Conservation (phyloP, 768 basidiomycete species). For the Amanita jacksonii region DNA sequence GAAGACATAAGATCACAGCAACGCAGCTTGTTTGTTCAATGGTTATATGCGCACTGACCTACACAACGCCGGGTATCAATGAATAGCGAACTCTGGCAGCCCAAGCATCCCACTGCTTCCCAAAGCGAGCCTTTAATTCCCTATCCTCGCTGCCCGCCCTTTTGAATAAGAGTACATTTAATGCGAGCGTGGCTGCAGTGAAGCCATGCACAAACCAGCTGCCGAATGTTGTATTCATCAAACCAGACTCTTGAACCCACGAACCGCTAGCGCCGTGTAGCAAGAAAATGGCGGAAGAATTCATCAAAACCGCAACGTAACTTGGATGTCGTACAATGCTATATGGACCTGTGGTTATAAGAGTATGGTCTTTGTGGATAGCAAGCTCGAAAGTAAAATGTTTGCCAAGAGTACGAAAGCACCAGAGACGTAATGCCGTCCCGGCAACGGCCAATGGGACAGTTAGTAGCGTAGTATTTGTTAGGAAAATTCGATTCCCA, state of each 20-base stretch:
- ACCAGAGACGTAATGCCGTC: constrained; percentile 4
- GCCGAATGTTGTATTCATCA: constrained; percentile 17
- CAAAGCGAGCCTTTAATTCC: constrained; percentile 24
- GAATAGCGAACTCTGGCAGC: constrained; percentile 22
- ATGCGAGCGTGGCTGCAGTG: constrained; percentile 15
- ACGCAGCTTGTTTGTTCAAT: too few relatives aligned
- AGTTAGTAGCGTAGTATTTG: constrained; percentile 7
- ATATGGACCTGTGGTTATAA: constrained; percentile 19
- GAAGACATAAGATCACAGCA: too few relatives aligned
- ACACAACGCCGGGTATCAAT: constrained; percentile 27
- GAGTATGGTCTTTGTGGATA: constrained; percentile 21
- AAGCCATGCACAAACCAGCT: constrained; percentile 18
- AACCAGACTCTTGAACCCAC: constrained; percentile 24
- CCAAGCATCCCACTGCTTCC: constrained; percentile 23
- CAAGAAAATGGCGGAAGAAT: constrained; percentile 18
- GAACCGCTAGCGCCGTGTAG: constrained; percentile 19
- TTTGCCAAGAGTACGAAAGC: constrained; percentile 9
- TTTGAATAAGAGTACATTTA: constrained; percentile 17
- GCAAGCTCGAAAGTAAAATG: constrained; percentile 22
- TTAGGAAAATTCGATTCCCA: constrained; percentile 6
- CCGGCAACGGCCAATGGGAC: constrained; percentile 8
- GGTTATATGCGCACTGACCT: too few relatives aligned
- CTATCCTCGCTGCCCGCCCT: constrained; percentile 26
- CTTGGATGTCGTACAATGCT: constrained; percentile 22
- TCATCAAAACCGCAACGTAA: constrained; percentile 21